These are phyloP conservation scores for Stropharia rugosoannulata DNA, from an alignment of 768 basidiomycete genomes.

Conservation along the genomic window DNA sequence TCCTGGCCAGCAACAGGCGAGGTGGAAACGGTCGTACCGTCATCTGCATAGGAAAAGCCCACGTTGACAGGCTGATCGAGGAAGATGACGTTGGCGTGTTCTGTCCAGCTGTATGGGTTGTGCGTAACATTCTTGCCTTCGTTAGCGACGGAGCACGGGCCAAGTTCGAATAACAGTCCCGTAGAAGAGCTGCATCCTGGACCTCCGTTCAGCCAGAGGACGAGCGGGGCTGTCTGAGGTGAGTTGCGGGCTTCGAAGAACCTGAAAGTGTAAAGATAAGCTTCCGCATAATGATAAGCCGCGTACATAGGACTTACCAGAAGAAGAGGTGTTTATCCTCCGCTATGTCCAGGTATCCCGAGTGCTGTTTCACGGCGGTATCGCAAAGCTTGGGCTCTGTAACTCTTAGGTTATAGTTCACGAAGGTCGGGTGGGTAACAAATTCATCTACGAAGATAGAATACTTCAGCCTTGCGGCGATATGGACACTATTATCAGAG, in stretches of 20 bases:
- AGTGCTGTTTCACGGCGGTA: slow-evolving; percentile 72
- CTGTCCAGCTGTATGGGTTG: slow-evolving; percentile 89
- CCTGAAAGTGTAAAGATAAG: slow-evolving; percentile 37
- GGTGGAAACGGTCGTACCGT: slow-evolving; percentile 71
- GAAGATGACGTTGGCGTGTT: slow-evolving; percentile 74
- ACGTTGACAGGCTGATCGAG: slow-evolving; percentile 85
- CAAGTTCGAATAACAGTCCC: slow-evolving; percentile 90
- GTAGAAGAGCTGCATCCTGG: slow-evolving; percentile 74
- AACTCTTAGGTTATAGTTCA: slow-evolving; percentile 55
- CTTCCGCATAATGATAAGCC: not conserved
- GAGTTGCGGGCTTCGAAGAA: slow-evolving; percentile 84
- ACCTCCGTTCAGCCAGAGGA: slow-evolving; percentile 90
- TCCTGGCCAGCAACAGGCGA: slow-evolving; percentile 88
- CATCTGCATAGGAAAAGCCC: slow-evolving; percentile 84
- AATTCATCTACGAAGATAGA: slow-evolving; percentile 52
- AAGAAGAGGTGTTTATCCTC: slow-evolving; percentile 86
- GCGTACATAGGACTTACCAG: slow-evolving; percentile 53
- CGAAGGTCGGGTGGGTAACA: slow-evolving; percentile 51
- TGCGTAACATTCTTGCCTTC: slow-evolving; percentile 65
- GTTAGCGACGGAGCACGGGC: slow-evolving; percentile 77
- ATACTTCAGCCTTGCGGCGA: not conserved
- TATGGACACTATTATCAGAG: not conserved
- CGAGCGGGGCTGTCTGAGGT: slow-evolving; percentile 76
- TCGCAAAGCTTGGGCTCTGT: slow-evolving; percentile 78
- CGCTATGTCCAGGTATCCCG: slow-evolving; percentile 81